Evolutionary conservation across 2,329 filamentous ascomycete genomes (phyloP), one percentile per base, ranked within the genome.

Genomic region (Ophiostoma novo-ulmi): DNA sequence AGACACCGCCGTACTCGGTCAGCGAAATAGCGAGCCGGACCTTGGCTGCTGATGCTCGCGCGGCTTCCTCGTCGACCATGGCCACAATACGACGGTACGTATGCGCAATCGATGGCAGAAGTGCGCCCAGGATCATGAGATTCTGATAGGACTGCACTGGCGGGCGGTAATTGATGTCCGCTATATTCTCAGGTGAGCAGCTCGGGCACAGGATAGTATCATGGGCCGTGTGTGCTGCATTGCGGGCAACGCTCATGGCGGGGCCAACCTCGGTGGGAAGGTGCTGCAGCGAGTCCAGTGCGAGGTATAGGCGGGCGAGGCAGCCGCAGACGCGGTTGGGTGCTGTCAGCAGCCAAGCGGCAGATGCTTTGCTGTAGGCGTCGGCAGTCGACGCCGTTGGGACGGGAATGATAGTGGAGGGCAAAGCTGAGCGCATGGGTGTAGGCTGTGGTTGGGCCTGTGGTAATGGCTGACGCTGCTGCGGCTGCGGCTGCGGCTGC

Each of bases 51-150:
- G 79, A 79, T 13, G 86, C 86, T 0, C 75, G 76, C 1, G 79
- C 78, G 0, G 82, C 79, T 74, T 87, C 84, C n/a, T 76, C 76
- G 73, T 89, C 86, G 8, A 89, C 80, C 78, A 86, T 81, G 67
- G 79, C 77, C 14, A 89, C 79, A 66, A 89, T 85, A 38, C 78
- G 79, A 70, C 81, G 81, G 79, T 89, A 89, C 8, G 85, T 84
- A 75, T 87, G 84, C 69, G 84, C 85, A 64, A 86, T 82, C 10
- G 85, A 84, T 1, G 86, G 86, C 3, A 89, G 79, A 39, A 89
- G 81, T 1, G 86, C 83, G 7, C 82, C 85, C 4, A 89, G 79
- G 69, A 87, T 80, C 85, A 88, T 88, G 68, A 84, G 80, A 75
- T 82, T 88, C 76, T 89, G 87, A 72, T 87, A 85, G 39, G 80